Conservation (phyloP, 441 rosid genomes). For the Flueggea neowawraea region DNA sequence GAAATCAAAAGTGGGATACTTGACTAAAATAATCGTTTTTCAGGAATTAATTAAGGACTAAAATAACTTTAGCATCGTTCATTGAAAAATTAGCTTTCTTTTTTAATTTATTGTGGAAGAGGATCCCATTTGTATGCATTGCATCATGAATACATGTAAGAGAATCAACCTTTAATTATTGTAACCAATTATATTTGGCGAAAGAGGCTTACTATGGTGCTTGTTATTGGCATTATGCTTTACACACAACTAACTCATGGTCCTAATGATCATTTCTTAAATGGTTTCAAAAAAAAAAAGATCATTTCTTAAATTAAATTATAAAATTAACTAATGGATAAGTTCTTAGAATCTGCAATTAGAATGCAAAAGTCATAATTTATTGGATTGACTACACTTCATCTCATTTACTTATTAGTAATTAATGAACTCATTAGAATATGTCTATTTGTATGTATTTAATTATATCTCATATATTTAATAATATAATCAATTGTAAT, state of each 20-base stretch:
- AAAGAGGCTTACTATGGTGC: slow-evolving; percentile 6
- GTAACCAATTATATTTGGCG: background rate
- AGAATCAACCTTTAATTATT: background rate
- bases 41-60: background rate
- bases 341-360: too few species aligned
- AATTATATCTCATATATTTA: too few species aligned
- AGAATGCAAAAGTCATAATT: too few species aligned
- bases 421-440: too few species aligned
- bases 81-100: background rate
- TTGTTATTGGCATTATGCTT: slow-evolving; percentile 17
- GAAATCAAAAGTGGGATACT: slow-evolving; percentile 2
- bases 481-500: too few species aligned
- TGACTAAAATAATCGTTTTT: background rate
- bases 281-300: too few species aligned
- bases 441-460: too few species aligned
- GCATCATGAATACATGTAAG: slow-evolving; percentile 17
- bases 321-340: too few species aligned
- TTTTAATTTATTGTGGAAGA: background rate
- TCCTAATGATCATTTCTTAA: slow-evolving; percentile 17
- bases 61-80: too few species aligned
- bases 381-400: too few species aligned
- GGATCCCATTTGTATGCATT: slow-evolving; percentile 8
- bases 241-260: slow-evolving; percentile 13
- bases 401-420: too few species aligned
- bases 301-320: background rate